Percentiles rank a stretch among this genome's conserved stretches.
Evolutionary conservation across 352 stramenopile genomes (phyloP).

Genomic region (Globisporangium cederbergense): DNA sequence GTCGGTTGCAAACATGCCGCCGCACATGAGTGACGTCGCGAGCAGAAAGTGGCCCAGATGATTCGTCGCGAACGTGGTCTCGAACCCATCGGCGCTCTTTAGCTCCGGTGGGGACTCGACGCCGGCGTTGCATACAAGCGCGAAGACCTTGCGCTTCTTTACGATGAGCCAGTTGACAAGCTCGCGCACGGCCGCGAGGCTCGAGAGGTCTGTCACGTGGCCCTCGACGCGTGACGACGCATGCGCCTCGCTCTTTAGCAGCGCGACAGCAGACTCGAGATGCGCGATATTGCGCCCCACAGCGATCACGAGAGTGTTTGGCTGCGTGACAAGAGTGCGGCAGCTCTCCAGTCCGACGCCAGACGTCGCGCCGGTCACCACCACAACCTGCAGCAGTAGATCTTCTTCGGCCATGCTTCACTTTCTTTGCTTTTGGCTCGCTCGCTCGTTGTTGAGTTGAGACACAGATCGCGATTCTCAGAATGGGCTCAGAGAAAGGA

Average conservation of each 20-base stretch:
- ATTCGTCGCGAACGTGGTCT: constrained; percentile 41
- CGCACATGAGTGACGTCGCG: constrained; percentile 24
- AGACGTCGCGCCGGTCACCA: constrained; percentile 33
- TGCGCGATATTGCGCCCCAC: constrained; percentile 22
- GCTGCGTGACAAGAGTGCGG: constrained; percentile 17
- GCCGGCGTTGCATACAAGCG: constrained; percentile 36
- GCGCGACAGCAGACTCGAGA: constrained; percentile 21
- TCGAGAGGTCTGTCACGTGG: constrained; percentile 21
- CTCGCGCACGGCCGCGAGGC: constrained; percentile 23
- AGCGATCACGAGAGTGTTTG: constrained; percentile 23
- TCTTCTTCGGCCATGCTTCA: background rate
- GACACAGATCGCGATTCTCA: too few species aligned
- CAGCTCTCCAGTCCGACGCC: constrained; percentile 35
- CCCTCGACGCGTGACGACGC: constrained; percentile 16
- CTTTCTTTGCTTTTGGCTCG: background rate
- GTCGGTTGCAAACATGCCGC: constrained; percentile 18
- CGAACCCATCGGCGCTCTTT: constrained; percentile 27
- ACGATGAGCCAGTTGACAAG: constrained; percentile 24
- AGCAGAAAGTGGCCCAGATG: constrained; percentile 42
- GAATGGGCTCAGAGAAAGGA: background rate
- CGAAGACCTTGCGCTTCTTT: constrained; percentile 25
- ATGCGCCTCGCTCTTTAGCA: constrained; percentile 14
- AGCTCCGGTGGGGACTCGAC: constrained; percentile 24
- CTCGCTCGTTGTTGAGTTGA: too few species aligned
- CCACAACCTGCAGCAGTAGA: constrained; percentile 16